Conservation (phyloP, 768 basidiomycete species). For the Lactarius indigo region DNA sequence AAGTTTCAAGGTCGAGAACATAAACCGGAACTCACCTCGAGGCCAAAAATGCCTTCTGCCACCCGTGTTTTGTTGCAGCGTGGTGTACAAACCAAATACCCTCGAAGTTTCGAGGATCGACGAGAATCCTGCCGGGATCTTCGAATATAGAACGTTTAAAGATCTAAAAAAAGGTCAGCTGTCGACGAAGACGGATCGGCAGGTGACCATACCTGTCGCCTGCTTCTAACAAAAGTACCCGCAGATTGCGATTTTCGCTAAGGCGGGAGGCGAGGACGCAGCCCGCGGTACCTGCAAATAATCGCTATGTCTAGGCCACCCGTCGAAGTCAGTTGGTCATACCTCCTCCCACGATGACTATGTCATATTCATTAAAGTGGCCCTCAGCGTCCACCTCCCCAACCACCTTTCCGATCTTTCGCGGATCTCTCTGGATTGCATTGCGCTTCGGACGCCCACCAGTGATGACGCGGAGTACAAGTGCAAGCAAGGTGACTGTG, state of each 20-base stretch:
- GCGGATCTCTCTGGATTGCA: conserved; percentile 7
- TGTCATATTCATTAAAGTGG: conserved; percentile 33
- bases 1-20: not conserved
- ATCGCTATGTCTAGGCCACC: not conserved
- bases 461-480: not conserved
- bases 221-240: conserved; percentile 57
- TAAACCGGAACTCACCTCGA: conserved; percentile 44
- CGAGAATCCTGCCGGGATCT: conserved; percentile 25
- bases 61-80: conserved; percentile 49
- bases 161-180: not conserved
- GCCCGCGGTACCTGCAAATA: conserved; percentile 50
- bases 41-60: conserved; percentile 57
- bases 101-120: conserved; percentile 44
- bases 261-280: conserved; percentile 59
- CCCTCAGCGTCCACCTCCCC: conserved; percentile 12
- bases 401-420: conserved; percentile 10
- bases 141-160: conserved; percentile 12
- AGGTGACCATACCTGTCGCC: conserved; percentile 48
- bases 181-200: not conserved
- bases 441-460: conserved; percentile 5
- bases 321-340: conserved; percentile 3
- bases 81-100: conserved; percentile 54
- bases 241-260: conserved; percentile 50
- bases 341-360: conserved; percentile 39
- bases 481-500: not conserved